Conservation (phyloP, 805 yeast species). For the Saccharomycopsis fermentans region DNA sequence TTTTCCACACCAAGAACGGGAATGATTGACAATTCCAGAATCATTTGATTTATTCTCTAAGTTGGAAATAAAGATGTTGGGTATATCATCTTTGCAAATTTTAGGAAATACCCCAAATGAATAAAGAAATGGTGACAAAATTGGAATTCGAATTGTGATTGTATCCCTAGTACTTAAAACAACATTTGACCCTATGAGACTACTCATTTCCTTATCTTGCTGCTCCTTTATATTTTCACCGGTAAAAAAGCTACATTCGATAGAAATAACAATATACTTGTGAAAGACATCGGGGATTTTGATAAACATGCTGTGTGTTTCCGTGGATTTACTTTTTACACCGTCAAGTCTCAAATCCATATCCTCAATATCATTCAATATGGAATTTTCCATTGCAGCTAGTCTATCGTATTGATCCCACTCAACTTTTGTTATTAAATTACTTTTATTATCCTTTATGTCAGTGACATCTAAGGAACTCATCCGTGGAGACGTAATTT, state of each 20-base stretch:
- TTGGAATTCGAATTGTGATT: slow-evolving; percentile 21
- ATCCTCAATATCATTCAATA: not conserved
- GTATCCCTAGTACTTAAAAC: slow-evolving; percentile 19
- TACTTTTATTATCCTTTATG: not conserved
- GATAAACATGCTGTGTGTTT: slow-evolving; percentile 12
- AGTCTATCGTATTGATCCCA: slow-evolving; percentile 12
- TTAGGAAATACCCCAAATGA: slow-evolving; percentile 27
- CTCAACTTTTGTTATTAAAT: slow-evolving; percentile 1
- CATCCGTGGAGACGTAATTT: slow-evolving; percentile 8
- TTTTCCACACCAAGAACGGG: slow-evolving; percentile 29
- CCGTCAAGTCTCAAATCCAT: slow-evolving; percentile 10
- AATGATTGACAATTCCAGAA: slow-evolving; percentile 22
- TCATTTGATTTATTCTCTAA: slow-evolving; percentile 7
- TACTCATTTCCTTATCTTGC: slow-evolving; percentile 14
- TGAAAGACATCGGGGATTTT: slow-evolving; percentile 12
- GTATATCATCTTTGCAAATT: slow-evolving; percentile 23
- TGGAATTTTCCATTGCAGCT: not conserved
- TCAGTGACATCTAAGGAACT: not conserved
- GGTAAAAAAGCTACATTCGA: slow-evolving; percentile 18
- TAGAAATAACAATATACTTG: slow-evolving; percentile 13
- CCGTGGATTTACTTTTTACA: slow-evolving; percentile 1
- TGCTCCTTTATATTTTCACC: slow-evolving; percentile 16
- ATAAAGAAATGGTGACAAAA: slow-evolving; percentile 26
- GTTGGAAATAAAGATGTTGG: slow-evolving; percentile 22
- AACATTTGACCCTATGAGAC: not conserved